Base-by-base conservation (phyloP, 116 monocot genomes). In the Papilionanthe hybrid region DNA sequence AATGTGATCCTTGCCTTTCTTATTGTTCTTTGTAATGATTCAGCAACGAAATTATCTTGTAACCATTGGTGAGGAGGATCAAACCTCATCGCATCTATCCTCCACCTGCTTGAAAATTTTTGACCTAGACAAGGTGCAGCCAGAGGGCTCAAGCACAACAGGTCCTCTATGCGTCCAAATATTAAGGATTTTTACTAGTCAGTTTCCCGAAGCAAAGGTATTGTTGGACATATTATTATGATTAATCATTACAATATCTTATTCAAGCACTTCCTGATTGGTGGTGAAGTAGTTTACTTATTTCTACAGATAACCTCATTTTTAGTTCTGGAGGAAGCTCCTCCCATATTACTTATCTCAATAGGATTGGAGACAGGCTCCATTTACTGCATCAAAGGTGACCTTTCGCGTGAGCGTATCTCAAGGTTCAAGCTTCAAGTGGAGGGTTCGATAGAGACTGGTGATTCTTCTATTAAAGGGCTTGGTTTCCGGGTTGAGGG, bases 351-450 rank as follows among this genome's bases (percentile, higher is more conserved):
- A 19, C 76, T 91, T 22, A 91, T 98, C 4, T 81, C 91, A 12
- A 90, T 98, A 67, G 97, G 94, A 56, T 75, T 98, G 71, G 97
- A 98, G 23, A 91, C 79, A 66, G 97, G 97, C 79, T 92, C 83
- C n/a, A 87, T 98, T 80, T 98, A 98, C 82, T 98, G 97, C 86
- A 98, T 98, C 79, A 88, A 94, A 83, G 97, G 97, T 53, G 97
- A 98, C 47, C 88, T 98, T 81, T 91, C 97, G 29, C 94, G 97
- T 72, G 97, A 98, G 80, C 88, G 94, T 41, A 98, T 98, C 45
- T 92, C 90, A 72, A 92, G 97, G 50, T 98, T 94, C 72, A 91
- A 80, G 76, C 88, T 94, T 56, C 86, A 90, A 53, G 89, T 98
- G 60, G 94, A 93, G 78, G 47, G 72, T 81, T 45, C 68, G 74